phyloP scores from a whole-genome alignment of 1,284 basidiomycete species.

The Athelia psychrophila region DNA sequence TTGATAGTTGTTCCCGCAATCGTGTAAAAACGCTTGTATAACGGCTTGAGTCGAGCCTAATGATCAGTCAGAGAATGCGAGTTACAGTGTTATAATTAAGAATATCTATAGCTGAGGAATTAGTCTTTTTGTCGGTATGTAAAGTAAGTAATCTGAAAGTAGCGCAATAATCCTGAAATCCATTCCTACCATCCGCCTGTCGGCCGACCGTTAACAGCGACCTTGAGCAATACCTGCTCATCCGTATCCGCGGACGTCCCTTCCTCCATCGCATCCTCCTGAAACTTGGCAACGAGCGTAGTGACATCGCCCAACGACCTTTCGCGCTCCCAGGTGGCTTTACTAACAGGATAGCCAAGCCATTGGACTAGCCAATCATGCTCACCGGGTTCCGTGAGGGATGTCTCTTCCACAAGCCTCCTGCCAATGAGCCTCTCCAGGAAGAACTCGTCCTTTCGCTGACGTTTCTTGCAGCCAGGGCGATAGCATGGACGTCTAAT shows the following conservation, averaged over 20 bases:
- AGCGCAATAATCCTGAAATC: conserved; percentile 5
- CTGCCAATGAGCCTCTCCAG: conserved; percentile 29
- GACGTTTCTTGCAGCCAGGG: conserved; percentile 6
- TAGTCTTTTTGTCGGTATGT: too few relatives aligned
- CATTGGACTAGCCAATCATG: conserved; percentile 35
- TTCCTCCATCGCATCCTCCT: conserved; percentile 20
- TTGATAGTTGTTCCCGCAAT: too few relatives aligned
- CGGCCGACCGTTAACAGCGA: conserved; percentile 17
- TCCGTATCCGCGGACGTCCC: conserved; percentile 20
- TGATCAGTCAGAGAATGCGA: too few relatives aligned
- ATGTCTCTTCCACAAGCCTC: conserved; percentile 16
- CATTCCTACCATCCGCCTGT: conserved; percentile 23
- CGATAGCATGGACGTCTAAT: conserved; percentile 7
- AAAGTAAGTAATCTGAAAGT: too few relatives aligned
- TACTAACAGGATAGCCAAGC: conserved; percentile 31
- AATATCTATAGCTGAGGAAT: too few relatives aligned
- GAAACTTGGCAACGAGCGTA: conserved; percentile 25
- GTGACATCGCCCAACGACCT: conserved; percentile 23
- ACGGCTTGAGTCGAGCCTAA: too few relatives aligned
- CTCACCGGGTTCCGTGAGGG: conserved; percentile 7
- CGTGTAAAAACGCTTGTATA: too few relatives aligned
- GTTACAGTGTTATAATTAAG: too few relatives aligned
- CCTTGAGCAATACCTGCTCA: conserved; percentile 24
- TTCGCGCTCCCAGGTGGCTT: conserved; percentile 37
- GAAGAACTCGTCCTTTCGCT: conserved; percentile 20